Evolutionary conservation across 371 early-diverging fungal genomes (phyloP), one percentile per base, ranked within the genome.

Genomic region (Apophysomyces variabilis): DNA sequence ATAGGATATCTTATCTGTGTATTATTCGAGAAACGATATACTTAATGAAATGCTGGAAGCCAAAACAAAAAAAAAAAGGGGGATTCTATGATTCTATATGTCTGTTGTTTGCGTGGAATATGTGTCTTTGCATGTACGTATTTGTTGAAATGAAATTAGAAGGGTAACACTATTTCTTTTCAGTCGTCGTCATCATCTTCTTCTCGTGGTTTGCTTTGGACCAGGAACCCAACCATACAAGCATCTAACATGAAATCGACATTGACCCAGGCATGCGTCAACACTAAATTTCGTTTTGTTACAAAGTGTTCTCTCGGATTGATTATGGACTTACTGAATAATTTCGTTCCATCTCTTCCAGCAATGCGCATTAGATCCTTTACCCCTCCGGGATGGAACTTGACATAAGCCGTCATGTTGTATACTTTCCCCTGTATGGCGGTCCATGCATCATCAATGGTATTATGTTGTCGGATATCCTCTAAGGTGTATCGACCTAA

Each of bases 201-300:
- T 4, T 50, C 54, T 7, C 54, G 54, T 21, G 54, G 54, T 50
- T 50, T 50, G 21, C 54, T 50, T 21, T 50, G 85, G 5, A 90
- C 85, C 46, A 95, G 73, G 65, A 90, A 92, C 4, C 98, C 97
- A 36, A 96, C 89, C 38, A 90, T 74, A 64, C 96, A 96, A 62
- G 90, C 85, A 62, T 94, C 93, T 35, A 96, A 79, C 74, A 93
- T 86, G 56, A 80, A 82, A 39, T 97, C 96, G 21, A 85, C 83
- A 72, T 96, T 98, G 32, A 98, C 97, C 98, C 98, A 98, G 47
- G 93, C 82, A 79, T 98, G 98, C 13, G 91, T 92, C 63, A 91
- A 77, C 85, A 89, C 90, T 92, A 18, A 37, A 54, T 26, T 26
- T 26, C 32, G 32, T 26, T 26, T 26, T 26, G 32, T 26, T 26